Percentiles rank a stretch among this genome's conserved stretches.
phyloP scores from a whole-genome alignment of 352 stramenopile species.

The Pythium grandisporangium region DNA sequence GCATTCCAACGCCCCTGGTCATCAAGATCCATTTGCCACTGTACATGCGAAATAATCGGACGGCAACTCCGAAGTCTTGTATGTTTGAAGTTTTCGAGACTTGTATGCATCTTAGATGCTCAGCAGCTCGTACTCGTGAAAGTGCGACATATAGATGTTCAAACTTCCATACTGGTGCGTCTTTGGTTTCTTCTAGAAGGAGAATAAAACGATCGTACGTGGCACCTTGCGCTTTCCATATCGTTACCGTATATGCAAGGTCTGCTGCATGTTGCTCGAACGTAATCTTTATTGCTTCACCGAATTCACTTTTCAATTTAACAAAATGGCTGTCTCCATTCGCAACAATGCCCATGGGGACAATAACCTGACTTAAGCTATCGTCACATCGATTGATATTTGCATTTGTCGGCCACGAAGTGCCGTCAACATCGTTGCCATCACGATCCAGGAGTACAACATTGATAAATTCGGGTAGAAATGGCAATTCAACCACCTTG shows the following conservation, averaged over 20 bases:
- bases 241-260: background rate
- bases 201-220: constrained; percentile 2
- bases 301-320: background rate
- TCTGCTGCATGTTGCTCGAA: constrained; percentile 1
- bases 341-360: background rate
- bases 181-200: background rate
- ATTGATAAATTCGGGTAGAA: constrained; percentile 3
- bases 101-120: background rate
- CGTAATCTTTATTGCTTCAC: background rate
- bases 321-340: background rate
- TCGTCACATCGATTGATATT: background rate
- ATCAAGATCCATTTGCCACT: constrained; percentile 1
- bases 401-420: background rate
- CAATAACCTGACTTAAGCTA: background rate
- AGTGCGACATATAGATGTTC: constrained; percentile 3
- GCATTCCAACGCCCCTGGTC: background rate
- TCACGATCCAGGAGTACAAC: background rate
- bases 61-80: background rate
- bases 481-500: background rate
- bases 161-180: background rate
- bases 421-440: background rate
- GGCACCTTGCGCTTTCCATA: constrained; percentile 3
- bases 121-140: background rate
- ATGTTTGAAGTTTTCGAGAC: background rate
- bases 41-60: background rate